Evolutionary conservation across 2,329 filamentous ascomycete genomes (phyloP).

Genomic region (Sclerotinia sclerotiorum): DNA sequence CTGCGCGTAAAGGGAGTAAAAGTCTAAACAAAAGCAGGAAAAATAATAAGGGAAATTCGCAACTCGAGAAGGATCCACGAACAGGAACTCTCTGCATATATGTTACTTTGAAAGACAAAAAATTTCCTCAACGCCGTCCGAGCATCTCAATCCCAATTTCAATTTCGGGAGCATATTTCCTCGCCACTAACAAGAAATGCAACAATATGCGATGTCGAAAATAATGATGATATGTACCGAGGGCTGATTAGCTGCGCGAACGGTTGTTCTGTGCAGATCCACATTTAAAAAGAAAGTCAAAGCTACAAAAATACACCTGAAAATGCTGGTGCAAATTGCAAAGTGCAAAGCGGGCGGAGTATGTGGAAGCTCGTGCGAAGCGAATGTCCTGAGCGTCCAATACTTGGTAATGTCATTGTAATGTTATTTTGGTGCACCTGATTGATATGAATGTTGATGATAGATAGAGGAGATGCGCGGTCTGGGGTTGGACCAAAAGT

Average conservation of each 20-base stretch:
- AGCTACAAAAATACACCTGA: not conserved
- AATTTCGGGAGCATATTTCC: not conserved
- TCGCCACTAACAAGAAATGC: not conserved
- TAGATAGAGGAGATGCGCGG: too few species aligned
- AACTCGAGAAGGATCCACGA: not conserved
- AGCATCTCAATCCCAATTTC: not conserved
- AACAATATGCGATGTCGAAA: not conserved
- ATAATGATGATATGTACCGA: not conserved
- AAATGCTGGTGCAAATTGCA: not conserved
- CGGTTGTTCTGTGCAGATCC: not conserved
- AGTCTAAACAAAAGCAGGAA: not conserved
- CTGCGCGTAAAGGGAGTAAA: not conserved
- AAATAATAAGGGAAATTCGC: not conserved
- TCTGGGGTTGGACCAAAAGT: too few species aligned
- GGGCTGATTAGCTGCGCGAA: not conserved
- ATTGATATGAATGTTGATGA: too few species aligned
- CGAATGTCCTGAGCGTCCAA: too few species aligned
- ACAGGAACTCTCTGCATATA: not conserved
- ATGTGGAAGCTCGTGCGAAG: not conserved
- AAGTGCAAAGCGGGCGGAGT: too few species aligned
- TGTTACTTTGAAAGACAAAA: not conserved
- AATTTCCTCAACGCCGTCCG: not conserved
- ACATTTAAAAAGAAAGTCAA: not conserved
- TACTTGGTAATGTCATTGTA: too few species aligned
- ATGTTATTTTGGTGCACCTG: too few species aligned